These are phyloP conservation scores for Alternaria atra DNA, from an alignment of 2,329 filamentous ascomycete species.

Conservation along the genomic window DNA sequence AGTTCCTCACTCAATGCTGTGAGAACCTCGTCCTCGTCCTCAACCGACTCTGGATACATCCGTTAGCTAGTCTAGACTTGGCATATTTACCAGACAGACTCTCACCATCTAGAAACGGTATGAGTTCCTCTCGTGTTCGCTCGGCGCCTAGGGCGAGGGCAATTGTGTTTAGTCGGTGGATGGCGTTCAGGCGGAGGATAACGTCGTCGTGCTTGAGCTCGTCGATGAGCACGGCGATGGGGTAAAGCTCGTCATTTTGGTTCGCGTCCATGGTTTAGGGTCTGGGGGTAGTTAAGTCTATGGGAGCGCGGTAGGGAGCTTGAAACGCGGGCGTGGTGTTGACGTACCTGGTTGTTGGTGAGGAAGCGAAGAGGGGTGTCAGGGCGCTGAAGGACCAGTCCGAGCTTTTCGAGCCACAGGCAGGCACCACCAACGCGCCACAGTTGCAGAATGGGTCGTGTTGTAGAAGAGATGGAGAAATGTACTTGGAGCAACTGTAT, in stretches of 20 bases:
- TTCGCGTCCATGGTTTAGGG: conserved; percentile 79
- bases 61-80: conserved; percentile 43
- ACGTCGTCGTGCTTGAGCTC: conserved; percentile 99
- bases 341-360: conserved; percentile 48
- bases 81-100: conserved; percentile 33
- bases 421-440: conserved; percentile 9
- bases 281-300: conserved; percentile 37
- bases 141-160: conserved; percentile 94
- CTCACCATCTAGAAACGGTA: conserved; percentile 98
- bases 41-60: conserved; percentile 81
- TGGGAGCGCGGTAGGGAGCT: conserved; percentile 33
- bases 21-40: conserved; percentile 98
- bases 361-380: conserved; percentile 39
- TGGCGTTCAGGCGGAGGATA: conserved; percentile 95
- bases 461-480: not conserved
- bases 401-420: conserved; percentile 21
- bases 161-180: conserved; percentile 97
- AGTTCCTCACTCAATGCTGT: conserved; percentile 97
- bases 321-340: conserved; percentile 39
- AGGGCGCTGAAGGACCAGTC: conserved; percentile 24
- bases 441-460: not conserved
- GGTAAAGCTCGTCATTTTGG: conserved; percentile 98
- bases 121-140: conserved; percentile 96
- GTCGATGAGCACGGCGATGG: conserved; percentile 99
- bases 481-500: not conserved